Evolutionary conservation across 2,329 filamentous ascomycete species (phyloP).

Genomic region (Sporothrix pallida): DNA sequence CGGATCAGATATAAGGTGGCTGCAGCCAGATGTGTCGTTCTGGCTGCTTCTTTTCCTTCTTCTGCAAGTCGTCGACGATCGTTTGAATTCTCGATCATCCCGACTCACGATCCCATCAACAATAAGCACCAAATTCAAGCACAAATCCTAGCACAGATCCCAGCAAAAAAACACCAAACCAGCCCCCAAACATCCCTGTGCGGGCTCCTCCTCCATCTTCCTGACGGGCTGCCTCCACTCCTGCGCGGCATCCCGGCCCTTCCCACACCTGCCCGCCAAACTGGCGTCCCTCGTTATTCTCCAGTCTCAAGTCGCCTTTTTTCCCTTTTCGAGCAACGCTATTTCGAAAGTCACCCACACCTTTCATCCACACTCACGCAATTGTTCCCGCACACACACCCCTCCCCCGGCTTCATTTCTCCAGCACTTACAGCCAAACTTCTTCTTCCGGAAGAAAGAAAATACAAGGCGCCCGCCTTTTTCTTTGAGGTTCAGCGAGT

Average conservation of each 20-base stretch:
- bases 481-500: background rate
- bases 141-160: background rate
- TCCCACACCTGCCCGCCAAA: slow-evolving; percentile 11
- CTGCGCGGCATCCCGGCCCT: slow-evolving; percentile 26
- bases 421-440: slow-evolving; percentile 29
- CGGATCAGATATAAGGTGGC: slow-evolving; percentile 18
- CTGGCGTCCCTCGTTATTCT: background rate
- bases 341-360: slow-evolving; percentile 4
- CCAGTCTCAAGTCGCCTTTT: background rate
- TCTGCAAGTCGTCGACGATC: background rate
- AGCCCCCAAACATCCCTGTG: slow-evolving; percentile 13
- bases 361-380: slow-evolving; percentile 11
- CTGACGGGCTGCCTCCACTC: slow-evolving; percentile 23
- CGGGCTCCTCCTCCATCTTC: slow-evolving; percentile 3
- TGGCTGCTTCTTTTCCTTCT: background rate
- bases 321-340: background rate
- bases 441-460: slow-evolving; percentile 30
- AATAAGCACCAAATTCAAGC: background rate
- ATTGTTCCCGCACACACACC: slow-evolving; percentile 1
- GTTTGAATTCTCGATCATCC: background rate
- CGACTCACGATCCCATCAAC: slow-evolving; percentile 9
- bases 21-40: background rate
- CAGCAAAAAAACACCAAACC: background rate
- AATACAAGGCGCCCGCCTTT: slow-evolving; percentile 19
- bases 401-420: slow-evolving; percentile 16